Percentiles rank a stretch among this genome's conserved stretches.
Conservation (phyloP, 2,329 filamentous ascomycete species). For the Plectosphaerella plurivora region DNA sequence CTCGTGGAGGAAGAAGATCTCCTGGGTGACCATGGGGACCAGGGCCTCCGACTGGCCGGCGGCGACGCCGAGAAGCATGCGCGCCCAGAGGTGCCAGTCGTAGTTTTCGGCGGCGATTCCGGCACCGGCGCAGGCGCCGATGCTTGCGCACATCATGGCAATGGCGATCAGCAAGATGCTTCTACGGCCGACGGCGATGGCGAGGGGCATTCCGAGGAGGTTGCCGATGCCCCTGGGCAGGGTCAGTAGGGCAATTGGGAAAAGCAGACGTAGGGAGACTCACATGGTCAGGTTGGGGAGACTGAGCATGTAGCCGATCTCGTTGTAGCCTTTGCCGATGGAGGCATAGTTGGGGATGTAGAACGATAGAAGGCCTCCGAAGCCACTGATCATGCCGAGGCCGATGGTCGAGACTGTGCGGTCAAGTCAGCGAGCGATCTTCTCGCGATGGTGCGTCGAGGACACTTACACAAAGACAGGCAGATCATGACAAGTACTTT, state of each 20-base stretch:
- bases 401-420: background rate
- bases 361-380: background rate
- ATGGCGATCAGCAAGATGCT: constrained; percentile 24
- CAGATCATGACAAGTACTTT: background rate
- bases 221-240: constrained; percentile 23
- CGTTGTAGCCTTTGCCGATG: background rate
- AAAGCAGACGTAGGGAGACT: background rate
- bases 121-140: constrained; percentile 20
- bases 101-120: constrained; percentile 15
- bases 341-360: background rate
- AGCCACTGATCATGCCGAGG: background rate
- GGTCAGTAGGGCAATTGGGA: background rate
- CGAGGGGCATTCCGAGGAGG: constrained; percentile 25
- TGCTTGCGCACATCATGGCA: constrained; percentile 19
- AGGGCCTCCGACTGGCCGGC: constrained; percentile 37
- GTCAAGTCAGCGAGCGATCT: background rate
- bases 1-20: constrained; percentile 40
- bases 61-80: constrained; percentile 31
- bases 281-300: background rate
- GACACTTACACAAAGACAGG: background rate
- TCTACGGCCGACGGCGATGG: constrained; percentile 27
- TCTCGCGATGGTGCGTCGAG: background rate
- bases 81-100: constrained; percentile 29
- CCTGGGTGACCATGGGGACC: constrained; percentile 33
- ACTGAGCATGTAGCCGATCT: background rate